Conservation (phyloP, 73 alveolate species). For the Tetrahymena thermophila region DNA sequence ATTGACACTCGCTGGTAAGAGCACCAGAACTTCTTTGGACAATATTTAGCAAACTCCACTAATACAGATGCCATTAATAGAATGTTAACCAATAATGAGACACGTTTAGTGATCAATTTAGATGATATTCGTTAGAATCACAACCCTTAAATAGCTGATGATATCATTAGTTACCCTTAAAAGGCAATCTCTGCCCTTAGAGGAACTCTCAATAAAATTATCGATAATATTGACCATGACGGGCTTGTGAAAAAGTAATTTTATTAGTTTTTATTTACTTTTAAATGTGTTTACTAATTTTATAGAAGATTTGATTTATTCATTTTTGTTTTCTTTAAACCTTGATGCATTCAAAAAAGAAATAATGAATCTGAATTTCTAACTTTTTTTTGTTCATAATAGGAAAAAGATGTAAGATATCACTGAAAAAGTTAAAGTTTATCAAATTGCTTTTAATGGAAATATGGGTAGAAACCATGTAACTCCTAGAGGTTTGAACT, state of each 20-base stretch:
- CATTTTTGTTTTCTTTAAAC: too few species aligned
- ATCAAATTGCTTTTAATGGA: conserved; percentile 62
- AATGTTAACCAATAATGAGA: background rate
- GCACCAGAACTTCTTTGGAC: background rate
- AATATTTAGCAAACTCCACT: background rate
- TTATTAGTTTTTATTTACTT: background rate
- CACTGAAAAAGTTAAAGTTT: background rate
- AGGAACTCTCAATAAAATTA: background rate
- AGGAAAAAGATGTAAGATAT: background rate
- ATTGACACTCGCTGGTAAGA: background rate
- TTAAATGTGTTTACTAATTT: too few species aligned
- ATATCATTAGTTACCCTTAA: background rate
- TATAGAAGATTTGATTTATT: too few species aligned
- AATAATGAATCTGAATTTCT: background rate
- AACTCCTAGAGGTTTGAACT: conserved; percentile 93
- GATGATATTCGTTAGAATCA: background rate
- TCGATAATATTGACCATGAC: background rate
- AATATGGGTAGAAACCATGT: conserved; percentile 87
- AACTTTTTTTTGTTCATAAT: background rate
- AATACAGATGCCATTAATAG: background rate
- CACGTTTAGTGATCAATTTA: background rate
- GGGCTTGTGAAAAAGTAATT: background rate
- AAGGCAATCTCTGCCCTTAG: background rate
- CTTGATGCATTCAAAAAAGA: too few species aligned
- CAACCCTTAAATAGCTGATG: background rate